These are phyloP conservation scores for Onygena corvina DNA, from an alignment of 2,329 filamentous ascomycete genomes.

Conservation along the genomic window DNA sequence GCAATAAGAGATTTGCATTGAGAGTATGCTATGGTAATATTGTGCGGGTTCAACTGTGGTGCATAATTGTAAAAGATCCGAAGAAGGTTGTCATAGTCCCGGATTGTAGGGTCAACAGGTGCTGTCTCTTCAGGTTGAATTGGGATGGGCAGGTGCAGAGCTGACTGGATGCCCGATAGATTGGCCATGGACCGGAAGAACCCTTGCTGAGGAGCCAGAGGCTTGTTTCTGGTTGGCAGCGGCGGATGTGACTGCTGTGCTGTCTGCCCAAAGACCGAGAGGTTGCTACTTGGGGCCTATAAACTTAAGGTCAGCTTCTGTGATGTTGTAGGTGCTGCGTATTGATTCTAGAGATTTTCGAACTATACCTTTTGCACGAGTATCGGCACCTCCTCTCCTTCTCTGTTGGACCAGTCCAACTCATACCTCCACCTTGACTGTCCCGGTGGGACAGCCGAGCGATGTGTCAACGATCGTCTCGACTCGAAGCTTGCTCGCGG, in stretches of 20 bases:
- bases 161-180: slow-evolving; percentile 47
- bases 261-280: slow-evolving; percentile 43
- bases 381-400: slow-evolving; percentile 70
- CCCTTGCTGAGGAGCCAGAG: slow-evolving; percentile 47
- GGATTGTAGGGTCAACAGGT: slow-evolving; percentile 56
- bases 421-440: slow-evolving; percentile 74
- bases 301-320: slow-evolving; percentile 7
- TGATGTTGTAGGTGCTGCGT: neutral
- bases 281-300: slow-evolving; percentile 29
- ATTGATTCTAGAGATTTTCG: neutral
- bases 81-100: slow-evolving; percentile 92
- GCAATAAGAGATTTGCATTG: slow-evolving; percentile 84
- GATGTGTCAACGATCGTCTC: slow-evolving; percentile 25
- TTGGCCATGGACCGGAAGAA: slow-evolving; percentile 87
- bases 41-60: slow-evolving; percentile 67
- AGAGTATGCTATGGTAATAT: slow-evolving; percentile 83
- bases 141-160: slow-evolving; percentile 39
- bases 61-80: slow-evolving; percentile 92
- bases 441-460: slow-evolving; percentile 33
- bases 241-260: slow-evolving; percentile 23
- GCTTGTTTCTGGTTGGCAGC: slow-evolving; percentile 50
- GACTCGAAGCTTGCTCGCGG: slow-evolving; percentile 21
- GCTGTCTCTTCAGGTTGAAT: slow-evolving; percentile 47
- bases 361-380: slow-evolving; percentile 63
- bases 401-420: slow-evolving; percentile 59